Evolutionary conservation across 306 rosid species (phyloP).

Genomic region (Vigna angularis): DNA sequence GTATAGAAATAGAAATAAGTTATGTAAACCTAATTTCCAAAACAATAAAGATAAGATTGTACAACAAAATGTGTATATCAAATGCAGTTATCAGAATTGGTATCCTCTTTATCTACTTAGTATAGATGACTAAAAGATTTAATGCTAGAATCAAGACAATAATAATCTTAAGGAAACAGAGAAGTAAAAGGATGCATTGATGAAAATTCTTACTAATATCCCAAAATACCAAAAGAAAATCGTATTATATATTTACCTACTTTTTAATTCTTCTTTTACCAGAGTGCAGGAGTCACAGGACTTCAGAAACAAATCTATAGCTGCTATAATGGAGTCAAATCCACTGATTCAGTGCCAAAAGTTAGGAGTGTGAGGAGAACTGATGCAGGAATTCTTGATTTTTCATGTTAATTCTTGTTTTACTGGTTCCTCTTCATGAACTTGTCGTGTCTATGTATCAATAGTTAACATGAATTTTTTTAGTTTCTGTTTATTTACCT

Average conservation of each 20-base stretch:
- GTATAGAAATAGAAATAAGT: too few species aligned
- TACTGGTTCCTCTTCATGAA: slow-evolving; percentile 51
- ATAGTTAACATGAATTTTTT: neutral
- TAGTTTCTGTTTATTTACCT: neutral
- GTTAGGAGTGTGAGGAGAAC: slow-evolving; percentile 59
- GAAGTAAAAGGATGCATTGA: too few species aligned
- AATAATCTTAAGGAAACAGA: too few species aligned
- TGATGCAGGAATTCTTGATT: slow-evolving; percentile 59
- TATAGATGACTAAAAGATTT: too few species aligned
- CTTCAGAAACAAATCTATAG: slow-evolving; percentile 38
- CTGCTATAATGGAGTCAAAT: slow-evolving; percentile 28
- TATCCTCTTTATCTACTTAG: too few species aligned
- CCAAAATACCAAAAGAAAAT: neutral
- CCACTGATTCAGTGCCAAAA: slow-evolving; percentile 39
- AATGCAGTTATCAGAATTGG: too few species aligned
- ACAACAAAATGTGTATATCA: too few species aligned
- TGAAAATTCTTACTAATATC: too few species aligned
- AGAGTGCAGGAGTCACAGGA: slow-evolving; percentile 47
- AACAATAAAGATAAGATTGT: too few species aligned
- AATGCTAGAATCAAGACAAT: too few species aligned
- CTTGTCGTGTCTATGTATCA: slow-evolving; percentile 34
- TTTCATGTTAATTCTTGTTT: slow-evolving; percentile 44
- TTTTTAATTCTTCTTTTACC: slow-evolving; percentile 16
- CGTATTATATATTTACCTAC: neutral
- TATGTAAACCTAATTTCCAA: too few species aligned